These are phyloP conservation scores for Candida silvicultrix DNA, from an alignment of 805 yeast genomes.

Conservation along the genomic window DNA sequence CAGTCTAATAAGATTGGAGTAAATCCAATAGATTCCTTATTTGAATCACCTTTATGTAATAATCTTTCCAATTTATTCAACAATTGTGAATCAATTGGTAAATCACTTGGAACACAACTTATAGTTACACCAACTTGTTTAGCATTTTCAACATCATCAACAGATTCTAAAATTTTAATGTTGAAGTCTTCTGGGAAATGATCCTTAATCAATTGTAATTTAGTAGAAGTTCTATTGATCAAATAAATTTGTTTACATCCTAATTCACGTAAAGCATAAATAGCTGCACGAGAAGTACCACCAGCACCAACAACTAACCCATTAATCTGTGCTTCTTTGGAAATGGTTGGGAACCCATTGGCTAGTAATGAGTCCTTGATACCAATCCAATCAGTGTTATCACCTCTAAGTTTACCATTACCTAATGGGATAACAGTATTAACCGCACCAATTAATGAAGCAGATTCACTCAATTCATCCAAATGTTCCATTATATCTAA, in stretches of 20 bases:
- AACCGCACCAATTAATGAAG: constrained; percentile 83
- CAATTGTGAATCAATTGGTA: constrained; percentile 52
- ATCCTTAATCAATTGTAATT: constrained; percentile 50
- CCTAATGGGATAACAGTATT: constrained; percentile 69
- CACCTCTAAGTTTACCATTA: constrained; percentile 56
- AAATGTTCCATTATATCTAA: constrained; percentile 67
- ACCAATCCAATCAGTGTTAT: constrained; percentile 96
- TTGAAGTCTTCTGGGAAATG: constrained; percentile 57
- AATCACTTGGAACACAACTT: constrained; percentile 81
- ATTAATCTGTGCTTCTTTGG: constrained; percentile 24
- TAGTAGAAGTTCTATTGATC: constrained; percentile 71
- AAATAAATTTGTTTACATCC: constrained; percentile 76
- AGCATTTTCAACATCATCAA: constrained; percentile 35
- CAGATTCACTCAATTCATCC: constrained; percentile 67
- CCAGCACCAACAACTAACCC: constrained; percentile 95
- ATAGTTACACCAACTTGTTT: constrained; percentile 52
- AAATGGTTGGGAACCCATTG: constrained; percentile 50
- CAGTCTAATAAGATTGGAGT: constrained; percentile 74
- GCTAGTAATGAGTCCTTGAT: constrained; percentile 60
- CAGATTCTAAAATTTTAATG: constrained; percentile 48
- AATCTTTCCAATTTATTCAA: constrained; percentile 40
- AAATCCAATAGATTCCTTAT: constrained; percentile 28
- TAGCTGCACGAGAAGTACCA: constrained; percentile 95
- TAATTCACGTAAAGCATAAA: constrained; percentile 71
- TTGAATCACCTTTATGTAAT: constrained; percentile 33